Base-by-base conservation (phyloP, 1,139 yeast species). In the Arxiozyma heterogenica region DNA sequence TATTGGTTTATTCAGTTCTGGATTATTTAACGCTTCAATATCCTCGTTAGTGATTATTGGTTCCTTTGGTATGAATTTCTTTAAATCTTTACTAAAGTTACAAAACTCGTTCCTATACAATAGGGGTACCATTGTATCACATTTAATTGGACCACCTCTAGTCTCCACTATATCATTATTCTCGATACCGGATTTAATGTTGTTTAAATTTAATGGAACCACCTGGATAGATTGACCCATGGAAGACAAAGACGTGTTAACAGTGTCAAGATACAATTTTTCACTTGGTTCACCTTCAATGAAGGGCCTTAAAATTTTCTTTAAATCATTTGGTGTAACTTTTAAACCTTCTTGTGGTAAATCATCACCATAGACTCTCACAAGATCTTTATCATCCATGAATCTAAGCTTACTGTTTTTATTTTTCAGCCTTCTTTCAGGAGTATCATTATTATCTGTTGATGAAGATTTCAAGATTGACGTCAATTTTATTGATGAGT, bases 251-350 rank as follows among this genome's bases (percentile, higher is more conserved):
- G 49, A 46, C 1, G 50, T 44, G 15, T 21, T 45, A 8, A 51
- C 42, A 20, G 49, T 55, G 20, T 59, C 64, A 12, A 60, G 44
- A n/a, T 57, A 52, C 15, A 61, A 50, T 20, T 59, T 56, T 55
- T 68, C 71, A 49, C 64, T 59, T 17, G 71, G 71, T 56, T 66
- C 70, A 27, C 70, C 70, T 43, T 64, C 68, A 44, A 59, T 63
- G 52, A 64, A 67, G 9, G 71, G 71, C 50, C 65, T 66, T 30
- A 68, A 54, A 5, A 67, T 58, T 46, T 65, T 66, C 49, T 66
- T 66, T 51, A 68, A 55, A 43, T 65, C 62, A 11, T 52, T 55
- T 17, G 71, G 68, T 3, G 69, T 59, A 6, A 67, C 64, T 30
- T 55, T 54, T 47, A 66, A 50, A 44, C 71, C 71, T 3, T 56